These are phyloP conservation scores for Carex cristatella DNA, from an alignment of 176 grass and related monocot species.

Conservation along the genomic window DNA sequence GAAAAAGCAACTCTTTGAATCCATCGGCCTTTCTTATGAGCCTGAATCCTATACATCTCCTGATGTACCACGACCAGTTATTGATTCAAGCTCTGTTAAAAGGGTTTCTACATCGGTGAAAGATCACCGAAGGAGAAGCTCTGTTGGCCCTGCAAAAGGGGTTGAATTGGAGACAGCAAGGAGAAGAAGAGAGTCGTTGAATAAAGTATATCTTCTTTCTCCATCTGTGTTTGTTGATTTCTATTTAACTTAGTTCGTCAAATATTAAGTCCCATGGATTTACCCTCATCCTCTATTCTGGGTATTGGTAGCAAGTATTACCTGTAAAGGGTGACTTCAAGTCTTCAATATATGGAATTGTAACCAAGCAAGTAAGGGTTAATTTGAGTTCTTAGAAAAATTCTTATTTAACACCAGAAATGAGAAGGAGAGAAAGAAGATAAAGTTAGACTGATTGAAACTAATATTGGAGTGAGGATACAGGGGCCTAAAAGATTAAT, in stretches of 20 bases:
- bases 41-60: constrained; percentile 36
- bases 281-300: constrained; percentile 2
- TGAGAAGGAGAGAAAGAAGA: neutral
- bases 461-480: neutral
- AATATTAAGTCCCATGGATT: constrained; percentile 2
- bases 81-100: constrained; percentile 43
- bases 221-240: neutral
- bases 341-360: neutral
- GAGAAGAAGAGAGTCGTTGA: constrained; percentile 82
- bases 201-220: constrained; percentile 47
- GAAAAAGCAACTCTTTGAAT: constrained; percentile 78
- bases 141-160: constrained; percentile 41
- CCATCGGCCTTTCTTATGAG: constrained; percentile 65
- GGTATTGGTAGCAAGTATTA: constrained; percentile 21
- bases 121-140: constrained; percentile 29
- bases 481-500: neutral
- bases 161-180: constrained; percentile 62
- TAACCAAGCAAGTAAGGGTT: neutral
- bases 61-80: constrained; percentile 19
- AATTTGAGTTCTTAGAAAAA: neutral
- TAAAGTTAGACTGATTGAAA: neutral
- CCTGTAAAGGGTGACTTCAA: neutral
- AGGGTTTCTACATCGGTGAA: constrained; percentile 30
- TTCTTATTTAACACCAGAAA: neutral
- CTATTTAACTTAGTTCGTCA: neutral